These are phyloP conservation scores for Xylaria curta DNA, from an alignment of 495 filamentous ascomycete genomes.

Conservation along the genomic window DNA sequence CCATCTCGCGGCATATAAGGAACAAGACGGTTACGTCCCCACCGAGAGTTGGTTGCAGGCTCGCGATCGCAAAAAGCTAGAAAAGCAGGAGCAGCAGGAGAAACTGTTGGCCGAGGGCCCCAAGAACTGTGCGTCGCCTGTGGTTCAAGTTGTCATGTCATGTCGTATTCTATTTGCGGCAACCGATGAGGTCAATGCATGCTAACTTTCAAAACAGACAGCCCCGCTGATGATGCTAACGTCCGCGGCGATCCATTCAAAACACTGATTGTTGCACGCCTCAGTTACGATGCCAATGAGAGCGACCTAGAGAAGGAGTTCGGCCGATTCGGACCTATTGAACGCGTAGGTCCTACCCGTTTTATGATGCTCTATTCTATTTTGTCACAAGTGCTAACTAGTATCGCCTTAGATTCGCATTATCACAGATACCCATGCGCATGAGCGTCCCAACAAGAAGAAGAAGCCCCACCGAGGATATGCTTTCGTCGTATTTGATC, in stretches of 20 bases:
- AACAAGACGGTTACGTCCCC: constrained; percentile 75
- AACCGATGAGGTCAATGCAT: not conserved
- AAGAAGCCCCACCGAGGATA: constrained; percentile 91
- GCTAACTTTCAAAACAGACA: constrained; percentile 54
- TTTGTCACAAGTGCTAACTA: constrained; percentile 26
- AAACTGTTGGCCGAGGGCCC: constrained; percentile 70
- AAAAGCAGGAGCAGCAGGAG: constrained; percentile 73
- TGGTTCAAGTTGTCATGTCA: not conserved
- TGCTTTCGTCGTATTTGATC: constrained; percentile 96
- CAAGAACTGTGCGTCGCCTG: constrained; percentile 64
- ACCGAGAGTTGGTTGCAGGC: constrained; percentile 93
- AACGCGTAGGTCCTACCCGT: constrained; percentile 67
- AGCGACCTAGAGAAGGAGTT: constrained; percentile 94
- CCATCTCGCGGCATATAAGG: constrained; percentile 71
- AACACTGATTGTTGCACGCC: constrained; percentile 89
- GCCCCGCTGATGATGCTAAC: constrained; percentile 78
- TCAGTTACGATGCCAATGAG: constrained; percentile 87
- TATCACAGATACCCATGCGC: constrained; percentile 69
- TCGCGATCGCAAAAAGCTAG: constrained; percentile 76
- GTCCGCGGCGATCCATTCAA: constrained; percentile 92
- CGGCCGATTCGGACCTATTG: constrained; percentile 91
- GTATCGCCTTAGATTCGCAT: constrained; percentile 76
- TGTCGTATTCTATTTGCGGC: constrained; percentile 17
- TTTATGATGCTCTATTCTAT: not conserved
- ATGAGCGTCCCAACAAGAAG: constrained; percentile 73